Evolutionary conservation across 2,329 filamentous ascomycete genomes (phyloP), one percentile per base, ranked within the genome.

Genomic region (Ophiostoma novo-ulmi): DNA sequence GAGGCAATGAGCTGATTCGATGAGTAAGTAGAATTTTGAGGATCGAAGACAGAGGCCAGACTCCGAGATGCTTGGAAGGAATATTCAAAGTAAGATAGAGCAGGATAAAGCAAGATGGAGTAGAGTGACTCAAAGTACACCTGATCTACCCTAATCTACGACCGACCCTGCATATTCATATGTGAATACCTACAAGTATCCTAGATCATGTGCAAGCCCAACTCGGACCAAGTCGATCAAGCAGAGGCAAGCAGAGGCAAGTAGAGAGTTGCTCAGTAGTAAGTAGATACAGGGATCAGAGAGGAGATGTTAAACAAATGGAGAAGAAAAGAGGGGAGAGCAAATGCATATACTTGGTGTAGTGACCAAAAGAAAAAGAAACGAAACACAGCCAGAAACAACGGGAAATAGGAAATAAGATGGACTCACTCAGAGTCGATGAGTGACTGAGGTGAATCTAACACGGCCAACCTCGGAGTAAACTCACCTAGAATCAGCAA

Each of bases 201-300:
- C 44, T 48, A 48, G 44, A 48, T 20, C 44, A 48, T 48, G 17
- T 48, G 44, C 44, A 48, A 48, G 7, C 17, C 44, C 17, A 48
- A n/a, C 44, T 48, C 44, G 44, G 44, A 48, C 44, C 44, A 48
- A n/a, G 44, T 48, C 52, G 52, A 58, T 26, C 52, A 26, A 58
- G 52, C 8, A 31, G 10, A 58, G 52, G 38, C 52, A 26, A 58
- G 52, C 8, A 31, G 10, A 58, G 52, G 38, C 38, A 39, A n/a
- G 44, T 26, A 58, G 52, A 26, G 31, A 31, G 31, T 3, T 31
- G 31, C 31, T 31, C 31, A 31, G 31, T 31, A 31, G 38, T 13
- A 39, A n/a, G 44, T 26, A 58, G 52, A 26, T 26, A 58, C 22
- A 26, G 52, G 52, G 10, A 26, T 26, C 26, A 58, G 52, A 26